These are phyloP conservation scores for Ceriops tagal DNA, from an alignment of 345 rosid genomes.

Conservation along the genomic window DNA sequence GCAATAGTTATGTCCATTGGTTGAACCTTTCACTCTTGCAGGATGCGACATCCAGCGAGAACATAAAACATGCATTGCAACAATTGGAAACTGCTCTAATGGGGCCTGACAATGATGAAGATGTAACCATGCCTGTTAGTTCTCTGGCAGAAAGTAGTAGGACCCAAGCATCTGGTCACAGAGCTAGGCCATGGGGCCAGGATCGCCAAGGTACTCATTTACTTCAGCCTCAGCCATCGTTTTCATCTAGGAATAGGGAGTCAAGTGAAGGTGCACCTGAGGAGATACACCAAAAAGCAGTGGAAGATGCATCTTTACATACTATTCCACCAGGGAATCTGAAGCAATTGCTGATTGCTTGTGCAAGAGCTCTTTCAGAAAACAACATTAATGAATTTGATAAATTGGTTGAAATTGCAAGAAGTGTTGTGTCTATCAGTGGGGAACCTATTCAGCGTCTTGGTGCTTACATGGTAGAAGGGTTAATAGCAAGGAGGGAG, in stretches of 20 bases:
- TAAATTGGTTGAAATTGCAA: slow-evolving; percentile 40
- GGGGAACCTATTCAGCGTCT: slow-evolving; percentile 67
- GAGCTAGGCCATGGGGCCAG: slow-evolving; percentile 32
- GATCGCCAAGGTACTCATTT: slow-evolving; percentile 23
- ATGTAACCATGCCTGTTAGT: slow-evolving; percentile 18
- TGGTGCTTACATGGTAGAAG: slow-evolving; percentile 70
- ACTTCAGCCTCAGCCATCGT: slow-evolving; percentile 34
- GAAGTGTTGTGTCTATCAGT: slow-evolving; percentile 41
- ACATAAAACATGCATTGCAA: slow-evolving; percentile 35
- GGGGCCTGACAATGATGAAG: slow-evolving; percentile 45
- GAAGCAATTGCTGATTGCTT: slow-evolving; percentile 53
- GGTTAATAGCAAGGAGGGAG: slow-evolving; percentile 59
- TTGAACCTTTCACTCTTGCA: slow-evolving; percentile 38
- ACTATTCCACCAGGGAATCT: slow-evolving; percentile 32
- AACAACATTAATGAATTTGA: slow-evolving; percentile 42
- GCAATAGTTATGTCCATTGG: slow-evolving; percentile 26
- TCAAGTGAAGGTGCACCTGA: slow-evolving; percentile 22
- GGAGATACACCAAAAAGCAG: slow-evolving; percentile 35
- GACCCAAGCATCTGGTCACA: slow-evolving; percentile 32
- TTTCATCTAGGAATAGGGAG: slow-evolving; percentile 26
- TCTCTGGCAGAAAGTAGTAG: slow-evolving; percentile 20
- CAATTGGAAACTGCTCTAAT: slow-evolving; percentile 50
- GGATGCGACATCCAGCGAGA: slow-evolving; percentile 34
- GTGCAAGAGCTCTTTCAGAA: slow-evolving; percentile 54
- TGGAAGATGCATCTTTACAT: slow-evolving; percentile 21